Evolutionary conservation across 1,284 basidiomycete genomes (phyloP).

Genomic region (Cutaneotrichosporon dermatis): DNA sequence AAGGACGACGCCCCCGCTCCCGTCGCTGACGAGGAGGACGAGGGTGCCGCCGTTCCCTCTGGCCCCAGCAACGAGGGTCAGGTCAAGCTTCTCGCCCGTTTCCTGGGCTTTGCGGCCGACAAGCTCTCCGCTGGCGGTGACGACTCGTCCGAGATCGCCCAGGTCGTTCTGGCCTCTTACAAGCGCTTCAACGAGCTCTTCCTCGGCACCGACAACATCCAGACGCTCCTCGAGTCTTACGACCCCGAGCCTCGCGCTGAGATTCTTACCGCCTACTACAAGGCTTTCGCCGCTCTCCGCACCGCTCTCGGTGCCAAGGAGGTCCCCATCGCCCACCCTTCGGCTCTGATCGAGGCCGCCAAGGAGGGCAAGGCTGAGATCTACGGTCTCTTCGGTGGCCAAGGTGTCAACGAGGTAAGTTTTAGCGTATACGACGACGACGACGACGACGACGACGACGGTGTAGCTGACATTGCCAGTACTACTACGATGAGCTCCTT

Average conservation of each 20-base stretch:
- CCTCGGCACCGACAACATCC: slow-evolving; percentile 62
- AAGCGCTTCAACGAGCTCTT: slow-evolving; percentile 73
- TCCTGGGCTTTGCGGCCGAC: slow-evolving; percentile 67
- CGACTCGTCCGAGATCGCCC: slow-evolving; percentile 58
- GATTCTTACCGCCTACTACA: slow-evolving; percentile 76
- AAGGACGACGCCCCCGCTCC: slow-evolving; percentile 34
- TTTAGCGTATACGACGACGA: no score
- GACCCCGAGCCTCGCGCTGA: slow-evolving; percentile 70
- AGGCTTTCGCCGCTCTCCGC: slow-evolving; percentile 69
- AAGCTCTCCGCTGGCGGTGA: slow-evolving; percentile 57
- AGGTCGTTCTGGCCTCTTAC: slow-evolving; percentile 68
- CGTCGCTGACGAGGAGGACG: slow-evolving; percentile 47
- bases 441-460: no score
- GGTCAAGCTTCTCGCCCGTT: slow-evolving; percentile 72
- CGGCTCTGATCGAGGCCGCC: slow-evolving; percentile 71
- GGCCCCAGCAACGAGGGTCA: slow-evolving; percentile 55
- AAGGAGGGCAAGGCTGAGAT: slow-evolving; percentile 68
- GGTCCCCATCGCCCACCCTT: slow-evolving; percentile 62
- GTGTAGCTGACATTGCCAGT: slow-evolving; percentile 38
- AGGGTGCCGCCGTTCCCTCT: slow-evolving; percentile 33
- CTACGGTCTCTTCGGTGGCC: slow-evolving; percentile 96
- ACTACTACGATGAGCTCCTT: slow-evolving; percentile 95
- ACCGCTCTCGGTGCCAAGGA: slow-evolving; percentile 54
- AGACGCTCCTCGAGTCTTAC: slow-evolving; percentile 71
- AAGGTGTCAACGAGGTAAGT: slow-evolving; percentile 84